Conservation (phyloP, 1,139 yeast species). For the Yamadazyma atmosphaerica region DNA sequence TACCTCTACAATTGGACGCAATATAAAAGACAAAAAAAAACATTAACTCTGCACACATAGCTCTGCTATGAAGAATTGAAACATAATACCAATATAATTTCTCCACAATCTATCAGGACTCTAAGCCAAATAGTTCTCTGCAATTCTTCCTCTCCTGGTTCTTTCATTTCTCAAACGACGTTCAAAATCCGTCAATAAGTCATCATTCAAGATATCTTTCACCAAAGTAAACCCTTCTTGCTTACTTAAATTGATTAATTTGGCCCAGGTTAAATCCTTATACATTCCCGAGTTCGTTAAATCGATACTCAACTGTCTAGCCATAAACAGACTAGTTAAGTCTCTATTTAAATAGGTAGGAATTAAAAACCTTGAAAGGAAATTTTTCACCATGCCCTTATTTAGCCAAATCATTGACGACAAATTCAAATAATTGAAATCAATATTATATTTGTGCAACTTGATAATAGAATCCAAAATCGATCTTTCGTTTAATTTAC, state of each 20-base stretch:
- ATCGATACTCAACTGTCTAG: constrained; percentile 37
- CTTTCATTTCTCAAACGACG: constrained; percentile 33
- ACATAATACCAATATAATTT: too few species aligned
- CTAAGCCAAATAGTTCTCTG: constrained; percentile 38
- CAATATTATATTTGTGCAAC: constrained; percentile 20
- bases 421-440: constrained; percentile 32
- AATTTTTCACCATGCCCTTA: constrained; percentile 35
- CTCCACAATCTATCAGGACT: too few species aligned
- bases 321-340: constrained; percentile 5
- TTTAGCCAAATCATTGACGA: constrained; percentile 56
- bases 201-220: constrained; percentile 32
- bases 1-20: too few species aligned
- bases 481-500: constrained; percentile 37
- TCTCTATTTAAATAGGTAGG: constrained; percentile 6
- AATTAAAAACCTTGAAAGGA: constrained; percentile 21
- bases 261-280: constrained; percentile 57
- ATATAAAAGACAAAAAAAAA: neutral
- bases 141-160: constrained; percentile 45
- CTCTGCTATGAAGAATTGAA: constrained; percentile 1
- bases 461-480: constrained; percentile 33
- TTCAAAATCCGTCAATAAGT: constrained; percentile 31
- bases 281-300: constrained; percentile 61
- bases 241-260: constrained; percentile 30
- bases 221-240: constrained; percentile 33
- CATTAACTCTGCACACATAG: neutral